phyloP scores from a whole-genome alignment of 805 yeast genomes.

The Nakazawaea wickerhamii region DNA sequence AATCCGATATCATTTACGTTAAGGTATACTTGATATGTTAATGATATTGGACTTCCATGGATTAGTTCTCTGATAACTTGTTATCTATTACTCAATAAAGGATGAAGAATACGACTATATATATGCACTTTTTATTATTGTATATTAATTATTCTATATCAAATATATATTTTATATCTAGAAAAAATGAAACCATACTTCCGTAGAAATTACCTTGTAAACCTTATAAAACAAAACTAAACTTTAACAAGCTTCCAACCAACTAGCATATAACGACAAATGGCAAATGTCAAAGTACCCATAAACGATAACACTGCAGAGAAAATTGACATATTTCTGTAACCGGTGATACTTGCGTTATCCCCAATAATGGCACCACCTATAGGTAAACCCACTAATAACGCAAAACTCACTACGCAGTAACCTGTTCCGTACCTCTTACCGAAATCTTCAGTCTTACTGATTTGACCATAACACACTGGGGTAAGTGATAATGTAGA shows the following conservation, averaged over 20 bases:
- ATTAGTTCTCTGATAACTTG: no score
- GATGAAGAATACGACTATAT: no score
- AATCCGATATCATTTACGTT: no score
- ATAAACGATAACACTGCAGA: conserved; percentile 4
- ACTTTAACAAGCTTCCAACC: conserved; percentile 9
- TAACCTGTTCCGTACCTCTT: conserved; percentile 67
- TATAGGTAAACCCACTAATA: conserved; percentile 43
- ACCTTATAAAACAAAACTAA: background rate
- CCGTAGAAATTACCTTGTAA: no score
- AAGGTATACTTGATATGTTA: no score
- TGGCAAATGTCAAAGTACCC: conserved; percentile 4
- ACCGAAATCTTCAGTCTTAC: conserved; percentile 62
- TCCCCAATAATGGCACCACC: conserved; percentile 22
- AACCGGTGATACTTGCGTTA: conserved; percentile 6
- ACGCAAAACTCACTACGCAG: conserved; percentile 38
- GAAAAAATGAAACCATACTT: no score
- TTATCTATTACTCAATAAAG: no score
- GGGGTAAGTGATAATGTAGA: conserved; percentile 63
- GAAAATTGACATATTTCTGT: conserved; percentile 11
- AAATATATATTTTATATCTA: no score
- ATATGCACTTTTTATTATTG: no score
- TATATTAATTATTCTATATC: no score
- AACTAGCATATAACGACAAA: conserved; percentile 5
- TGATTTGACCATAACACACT: conserved; percentile 61
- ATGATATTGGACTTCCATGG: no score